Percentiles rank a stretch among this genome's conserved stretches.
phyloP scores from a whole-genome alignment of 2,329 filamentous ascomycete genomes.

The Aciculosporium take region DNA sequence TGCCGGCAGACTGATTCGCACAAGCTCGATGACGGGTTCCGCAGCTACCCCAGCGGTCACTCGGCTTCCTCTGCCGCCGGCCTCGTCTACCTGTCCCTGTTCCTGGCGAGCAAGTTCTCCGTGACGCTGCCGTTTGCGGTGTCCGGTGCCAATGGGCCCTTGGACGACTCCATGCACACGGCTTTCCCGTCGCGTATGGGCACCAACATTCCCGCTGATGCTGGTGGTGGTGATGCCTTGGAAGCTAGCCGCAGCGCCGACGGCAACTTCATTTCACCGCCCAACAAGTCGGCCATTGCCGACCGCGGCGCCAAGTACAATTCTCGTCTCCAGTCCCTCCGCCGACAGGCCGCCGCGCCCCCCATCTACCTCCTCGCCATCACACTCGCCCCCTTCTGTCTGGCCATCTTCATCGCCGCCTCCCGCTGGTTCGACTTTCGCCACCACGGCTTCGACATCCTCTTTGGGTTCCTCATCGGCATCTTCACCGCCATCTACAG shows the following conservation, averaged over 20 bases:
- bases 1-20: constrained; percentile 51
- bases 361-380: constrained; percentile 64
- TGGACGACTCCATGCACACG: constrained; percentile 36
- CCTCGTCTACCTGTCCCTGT: constrained; percentile 73
- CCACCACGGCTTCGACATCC: constrained; percentile 84
- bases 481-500: constrained; percentile 54
- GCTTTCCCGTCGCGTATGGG: constrained; percentile 61
- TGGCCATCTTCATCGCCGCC: constrained; percentile 67
- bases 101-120: constrained; percentile 70
- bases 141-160: constrained; percentile 25
- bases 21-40: constrained; percentile 65
- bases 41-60: constrained; percentile 51
- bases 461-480: constrained; percentile 74
- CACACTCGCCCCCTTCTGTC: constrained; percentile 55
- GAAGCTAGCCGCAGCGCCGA: constrained; percentile 17
- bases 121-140: constrained; percentile 58
- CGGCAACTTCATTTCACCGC: background rate
- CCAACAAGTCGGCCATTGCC: constrained; percentile 12
- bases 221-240: constrained; percentile 26
- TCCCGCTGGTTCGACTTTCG: constrained; percentile 81
- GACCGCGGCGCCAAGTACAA: constrained; percentile 14
- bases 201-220: constrained; percentile 3
- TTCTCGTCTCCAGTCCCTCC: constrained; percentile 24
- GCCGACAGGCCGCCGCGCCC: constrained; percentile 66
- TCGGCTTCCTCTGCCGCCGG: constrained; percentile 61